phyloP scores from a whole-genome alignment of 2,329 filamentous ascomycete species.

The Chaetomium olivaceum region DNA sequence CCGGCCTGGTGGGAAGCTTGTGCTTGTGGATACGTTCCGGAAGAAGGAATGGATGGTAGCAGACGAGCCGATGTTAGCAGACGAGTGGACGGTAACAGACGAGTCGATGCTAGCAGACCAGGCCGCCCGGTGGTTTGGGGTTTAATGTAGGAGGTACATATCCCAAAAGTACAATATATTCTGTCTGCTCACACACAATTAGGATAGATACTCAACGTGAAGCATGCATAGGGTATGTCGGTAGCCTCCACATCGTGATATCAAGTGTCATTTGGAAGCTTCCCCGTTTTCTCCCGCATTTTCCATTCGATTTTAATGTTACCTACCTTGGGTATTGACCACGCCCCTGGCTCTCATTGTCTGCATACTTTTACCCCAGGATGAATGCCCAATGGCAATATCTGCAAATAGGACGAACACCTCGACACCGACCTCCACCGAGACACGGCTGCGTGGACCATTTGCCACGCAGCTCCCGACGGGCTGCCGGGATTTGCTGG shows the following conservation, averaged over 20 bases:
- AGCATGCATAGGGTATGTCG: too few relatives aligned
- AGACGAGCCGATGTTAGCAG: background rate
- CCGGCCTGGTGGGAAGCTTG: constrained; percentile 26
- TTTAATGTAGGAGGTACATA: background rate
- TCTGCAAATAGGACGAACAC: background rate
- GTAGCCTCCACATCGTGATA: too few relatives aligned
- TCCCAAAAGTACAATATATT: background rate
- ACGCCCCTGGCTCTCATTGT: background rate
- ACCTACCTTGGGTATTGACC: background rate
- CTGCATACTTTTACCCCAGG: background rate
- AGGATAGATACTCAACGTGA: too few relatives aligned
- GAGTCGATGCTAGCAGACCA: too few relatives aligned
- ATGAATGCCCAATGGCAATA: background rate
- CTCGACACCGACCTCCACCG: background rate
- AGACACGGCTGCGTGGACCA: background rate
- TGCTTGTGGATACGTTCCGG: constrained; percentile 22
- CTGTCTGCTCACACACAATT: too few relatives aligned
- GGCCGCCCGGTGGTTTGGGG: too few relatives aligned
- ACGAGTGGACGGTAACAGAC: too few relatives aligned
- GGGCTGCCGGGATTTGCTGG: background rate
- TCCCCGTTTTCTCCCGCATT: background rate
- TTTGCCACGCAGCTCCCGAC: background rate
- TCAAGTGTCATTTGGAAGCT: too few relatives aligned
- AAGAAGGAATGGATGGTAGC: background rate
- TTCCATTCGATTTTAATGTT: background rate